A percentile compares a stretch with the other conserved stretches of the same genome.
phyloP scores from a whole-genome alignment of 768 basidiomycete species.

The Suillus fuscotomentosus region DNA sequence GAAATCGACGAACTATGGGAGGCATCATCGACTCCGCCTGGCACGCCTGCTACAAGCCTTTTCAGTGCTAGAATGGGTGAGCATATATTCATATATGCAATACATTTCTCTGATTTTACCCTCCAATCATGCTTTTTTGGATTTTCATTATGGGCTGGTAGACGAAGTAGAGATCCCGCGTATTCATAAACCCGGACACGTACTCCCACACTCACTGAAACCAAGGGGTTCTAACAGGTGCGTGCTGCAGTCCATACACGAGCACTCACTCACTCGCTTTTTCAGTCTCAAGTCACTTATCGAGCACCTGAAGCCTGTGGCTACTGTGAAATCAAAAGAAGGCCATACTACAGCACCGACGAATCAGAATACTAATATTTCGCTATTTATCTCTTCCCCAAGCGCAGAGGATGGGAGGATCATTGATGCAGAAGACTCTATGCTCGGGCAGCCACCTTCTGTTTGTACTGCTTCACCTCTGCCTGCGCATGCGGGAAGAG shows the following conservation, averaged over 20 bases:
- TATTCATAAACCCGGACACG: slow-evolving; percentile 42
- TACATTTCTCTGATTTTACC: slow-evolving; percentile 5
- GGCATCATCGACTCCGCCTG: slow-evolving; percentile 44
- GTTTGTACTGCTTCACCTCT: neutral
- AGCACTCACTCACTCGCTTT: neutral
- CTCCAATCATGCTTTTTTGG: neutral
- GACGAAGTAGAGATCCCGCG: slow-evolving; percentile 58
- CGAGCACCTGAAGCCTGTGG: neutral
- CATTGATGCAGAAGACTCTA: slow-evolving; percentile 10
- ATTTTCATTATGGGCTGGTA: slow-evolving; percentile 19
- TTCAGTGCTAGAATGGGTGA: slow-evolving; percentile 52
- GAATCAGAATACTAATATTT: neutral
- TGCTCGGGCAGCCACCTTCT: slow-evolving; percentile 26
- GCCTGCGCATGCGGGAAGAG: neutral
- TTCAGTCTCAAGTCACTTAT: neutral
- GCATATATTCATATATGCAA: neutral
- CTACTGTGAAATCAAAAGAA: neutral
- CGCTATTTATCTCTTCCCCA: neutral
- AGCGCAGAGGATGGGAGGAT: neutral
- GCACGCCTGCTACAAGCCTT: slow-evolving; percentile 39
- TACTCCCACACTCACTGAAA: neutral
- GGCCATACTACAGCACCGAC: neutral
- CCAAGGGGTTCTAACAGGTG: neutral
- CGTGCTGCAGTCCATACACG: neutral
- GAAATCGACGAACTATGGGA: slow-evolving; percentile 54